Percentiles rank a stretch among this genome's conserved stretches.
Evolutionary conservation across 257 asterid species (phyloP).

Genomic region (Sherardia arvensis): DNA sequence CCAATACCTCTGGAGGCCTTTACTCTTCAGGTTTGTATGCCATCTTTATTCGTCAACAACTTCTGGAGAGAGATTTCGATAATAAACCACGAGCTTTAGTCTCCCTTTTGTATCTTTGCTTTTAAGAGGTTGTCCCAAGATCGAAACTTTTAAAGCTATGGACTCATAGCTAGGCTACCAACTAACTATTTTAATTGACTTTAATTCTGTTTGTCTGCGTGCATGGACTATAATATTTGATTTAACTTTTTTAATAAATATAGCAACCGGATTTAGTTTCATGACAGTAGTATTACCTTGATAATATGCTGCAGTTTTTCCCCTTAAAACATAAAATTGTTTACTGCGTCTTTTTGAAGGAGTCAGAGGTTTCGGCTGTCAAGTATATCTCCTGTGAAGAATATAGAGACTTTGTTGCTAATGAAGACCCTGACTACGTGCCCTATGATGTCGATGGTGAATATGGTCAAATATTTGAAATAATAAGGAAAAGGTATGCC

Average conservation of each 20-base stretch:
- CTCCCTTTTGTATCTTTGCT: neutral
- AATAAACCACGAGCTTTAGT: conserved; percentile 2
- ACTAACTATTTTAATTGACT: neutral
- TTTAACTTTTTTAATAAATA: neutral
- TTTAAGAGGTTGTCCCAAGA: neutral
- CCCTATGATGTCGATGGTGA: conserved; percentile 68
- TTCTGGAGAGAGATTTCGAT: neutral
- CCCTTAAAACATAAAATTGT: conserved; percentile 11
- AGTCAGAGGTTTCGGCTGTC: conserved; percentile 96
- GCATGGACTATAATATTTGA: neutral
- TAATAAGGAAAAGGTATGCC: conserved; percentile 61
- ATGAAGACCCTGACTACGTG: conserved; percentile 68
- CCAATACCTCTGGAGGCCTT: conserved; percentile 97
- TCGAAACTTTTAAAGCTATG: no score
- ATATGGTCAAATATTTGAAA: conserved; percentile 75
- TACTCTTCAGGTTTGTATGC: conserved; percentile 73
- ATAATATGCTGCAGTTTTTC: neutral
- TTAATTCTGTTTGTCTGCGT: neutral
- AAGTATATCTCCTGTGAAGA: conserved; percentile 69
- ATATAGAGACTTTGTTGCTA: conserved; percentile 61
- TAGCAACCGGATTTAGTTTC: neutral
- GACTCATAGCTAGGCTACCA: neutral
- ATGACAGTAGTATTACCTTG: neutral
- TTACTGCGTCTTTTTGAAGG: conserved; percentile 38
- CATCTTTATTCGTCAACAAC: neutral